A percentile compares a stretch with the other conserved stretches of the same genome.
These are phyloP conservation scores for Raffaelea albimanens DNA, from an alignment of 2,329 filamentous ascomycete genomes.

Conservation along the genomic window DNA sequence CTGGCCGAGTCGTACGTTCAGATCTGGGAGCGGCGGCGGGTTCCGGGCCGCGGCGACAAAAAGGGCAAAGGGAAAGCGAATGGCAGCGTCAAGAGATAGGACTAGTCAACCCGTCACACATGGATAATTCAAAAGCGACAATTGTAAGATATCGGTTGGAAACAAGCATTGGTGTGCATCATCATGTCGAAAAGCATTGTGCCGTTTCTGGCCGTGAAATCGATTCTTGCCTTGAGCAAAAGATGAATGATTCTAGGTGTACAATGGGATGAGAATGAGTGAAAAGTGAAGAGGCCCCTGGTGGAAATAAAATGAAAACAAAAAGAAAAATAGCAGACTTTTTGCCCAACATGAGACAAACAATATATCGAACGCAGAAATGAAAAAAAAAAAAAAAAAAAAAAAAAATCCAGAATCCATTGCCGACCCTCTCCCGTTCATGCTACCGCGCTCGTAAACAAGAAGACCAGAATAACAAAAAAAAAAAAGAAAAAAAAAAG, in stretches of 20 bases:
- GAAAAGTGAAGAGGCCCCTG: too few relatives aligned
- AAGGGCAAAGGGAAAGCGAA: slow-evolving; percentile 31
- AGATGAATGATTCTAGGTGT: too few relatives aligned
- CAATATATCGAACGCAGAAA: neutral
- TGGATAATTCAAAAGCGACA: too few relatives aligned
- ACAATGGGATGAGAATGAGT: neutral
- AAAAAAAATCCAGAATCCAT: neutral
- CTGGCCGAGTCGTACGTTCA: slow-evolving; percentile 92
- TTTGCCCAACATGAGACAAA: neutral
- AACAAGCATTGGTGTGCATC: too few relatives aligned
- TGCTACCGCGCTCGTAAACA: too few relatives aligned
- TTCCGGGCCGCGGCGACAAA: neutral
- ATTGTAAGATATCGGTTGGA: too few relatives aligned
- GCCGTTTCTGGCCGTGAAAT: too few relatives aligned
- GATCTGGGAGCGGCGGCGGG: slow-evolving; percentile 80
- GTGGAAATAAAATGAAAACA: neutral
- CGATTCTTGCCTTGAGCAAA: too few relatives aligned
- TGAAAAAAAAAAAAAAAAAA: slow-evolving; percentile 2
- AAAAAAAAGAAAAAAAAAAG: neutral
- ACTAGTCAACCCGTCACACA: too few relatives aligned
- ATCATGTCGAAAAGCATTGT: too few relatives aligned
- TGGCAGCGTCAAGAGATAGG: slow-evolving; percentile 18
- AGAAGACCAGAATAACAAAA: neutral
- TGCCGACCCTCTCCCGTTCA: neutral
- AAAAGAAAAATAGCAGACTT: neutral